A percentile compares a stretch with the other conserved stretches of the same genome.
phyloP scores from a whole-genome alignment of 1,284 basidiomycete genomes.

The Pholiota adiposa region DNA sequence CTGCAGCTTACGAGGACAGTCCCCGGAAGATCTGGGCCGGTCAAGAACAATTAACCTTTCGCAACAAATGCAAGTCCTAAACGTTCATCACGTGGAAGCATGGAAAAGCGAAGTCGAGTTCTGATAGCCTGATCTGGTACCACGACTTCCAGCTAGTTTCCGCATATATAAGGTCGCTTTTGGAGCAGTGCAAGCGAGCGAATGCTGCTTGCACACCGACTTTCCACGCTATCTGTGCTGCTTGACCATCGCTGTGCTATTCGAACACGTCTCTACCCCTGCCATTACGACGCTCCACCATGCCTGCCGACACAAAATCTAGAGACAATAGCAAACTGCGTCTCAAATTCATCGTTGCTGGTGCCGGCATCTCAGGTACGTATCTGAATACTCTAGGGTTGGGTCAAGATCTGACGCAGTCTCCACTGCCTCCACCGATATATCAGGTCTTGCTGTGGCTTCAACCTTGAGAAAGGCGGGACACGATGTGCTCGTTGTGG shows the following conservation, averaged over 20 bases:
- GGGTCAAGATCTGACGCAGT: background rate
- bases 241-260: background rate
- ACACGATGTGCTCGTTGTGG: slow-evolving; percentile 47
- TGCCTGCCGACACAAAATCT: slow-evolving; percentile 4
- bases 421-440: background rate
- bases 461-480: slow-evolving; percentile 46
- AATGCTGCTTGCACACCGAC: background rate
- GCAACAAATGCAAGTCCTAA: background rate
- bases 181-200: background rate
- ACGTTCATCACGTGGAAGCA: slow-evolving; percentile 2
- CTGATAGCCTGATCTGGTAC: slow-evolving; percentile 9
- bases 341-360: slow-evolving; percentile 41
- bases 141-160: background rate
- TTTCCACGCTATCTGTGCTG: background rate
- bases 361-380: slow-evolving; percentile 40
- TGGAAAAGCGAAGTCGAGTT: slow-evolving; percentile 4
- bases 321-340: slow-evolving; percentile 14
- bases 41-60: background rate
- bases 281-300: background rate
- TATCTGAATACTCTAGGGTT: background rate
- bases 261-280: background rate
- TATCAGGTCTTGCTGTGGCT: slow-evolving; percentile 42
- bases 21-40: background rate
- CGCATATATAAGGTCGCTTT: slow-evolving; percentile 1
- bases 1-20: background rate